A percentile compares a stretch with the other conserved stretches of the same genome.
Evolutionary conservation across 768 basidiomycete genomes (phyloP).

Genomic region (Krasilnikovozyma curviuscula): DNA sequence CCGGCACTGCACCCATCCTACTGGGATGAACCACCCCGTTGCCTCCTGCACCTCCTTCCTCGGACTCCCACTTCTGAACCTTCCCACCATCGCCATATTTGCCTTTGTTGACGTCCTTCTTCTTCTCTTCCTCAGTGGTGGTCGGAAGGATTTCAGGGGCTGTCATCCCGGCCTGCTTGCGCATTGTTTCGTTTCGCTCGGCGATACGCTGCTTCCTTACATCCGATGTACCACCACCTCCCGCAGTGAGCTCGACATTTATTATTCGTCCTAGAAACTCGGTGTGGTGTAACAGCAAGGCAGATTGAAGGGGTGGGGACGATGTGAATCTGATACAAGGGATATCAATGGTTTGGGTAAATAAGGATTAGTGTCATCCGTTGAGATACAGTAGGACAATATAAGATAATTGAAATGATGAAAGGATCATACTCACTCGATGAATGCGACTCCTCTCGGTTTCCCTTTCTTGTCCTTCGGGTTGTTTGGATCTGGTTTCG

Average conservation of each 20-base stretch:
- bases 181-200: constrained; percentile 7
- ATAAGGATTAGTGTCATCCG: background rate
- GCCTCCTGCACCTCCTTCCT: too few relatives aligned
- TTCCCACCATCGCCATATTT: too few relatives aligned
- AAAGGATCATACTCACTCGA: constrained; percentile 2
- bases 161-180: constrained; percentile 8
- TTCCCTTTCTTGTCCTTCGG: constrained; percentile 4
- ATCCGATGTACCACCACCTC: constrained; percentile 4
- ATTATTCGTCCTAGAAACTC: constrained; percentile 3
- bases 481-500: constrained; percentile 3
- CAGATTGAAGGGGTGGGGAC: constrained; percentile 4
- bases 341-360: background rate
- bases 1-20: too few relatives aligned
- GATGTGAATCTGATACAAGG: constrained; percentile 3
- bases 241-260: constrained; percentile 11
- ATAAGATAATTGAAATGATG: background rate
- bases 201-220: constrained; percentile 7
- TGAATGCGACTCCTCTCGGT: constrained; percentile 7
- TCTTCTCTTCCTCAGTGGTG: too few relatives aligned
- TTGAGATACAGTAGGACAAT: background rate
- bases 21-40: too few relatives aligned
- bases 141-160: too few relatives aligned
- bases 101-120: too few relatives aligned
- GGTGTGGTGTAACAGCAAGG: constrained; percentile 8
- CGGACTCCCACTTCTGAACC: too few relatives aligned